phyloP scores from a whole-genome alignment of 2,329 filamentous ascomycete species.

The Metarhizium humberi region DNA sequence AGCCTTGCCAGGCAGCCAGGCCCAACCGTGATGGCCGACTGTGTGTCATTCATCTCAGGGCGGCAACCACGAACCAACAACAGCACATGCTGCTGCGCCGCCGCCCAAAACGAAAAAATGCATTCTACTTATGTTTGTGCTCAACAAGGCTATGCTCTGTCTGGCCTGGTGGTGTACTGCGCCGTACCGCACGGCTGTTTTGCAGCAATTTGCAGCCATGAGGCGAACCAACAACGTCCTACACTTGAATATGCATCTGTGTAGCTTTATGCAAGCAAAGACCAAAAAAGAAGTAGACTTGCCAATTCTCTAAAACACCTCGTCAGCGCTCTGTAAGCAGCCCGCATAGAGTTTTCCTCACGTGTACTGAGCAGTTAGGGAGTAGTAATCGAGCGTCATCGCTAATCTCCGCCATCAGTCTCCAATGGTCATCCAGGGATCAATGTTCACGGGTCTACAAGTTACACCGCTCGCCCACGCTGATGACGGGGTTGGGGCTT shows the following conservation, averaged over 20 bases:
- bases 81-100: not conserved
- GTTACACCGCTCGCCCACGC: not conserved
- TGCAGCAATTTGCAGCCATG: not conserved
- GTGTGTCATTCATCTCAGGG: not conserved
- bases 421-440: not conserved
- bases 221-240: not conserved
- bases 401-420: not conserved
- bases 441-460: not conserved
- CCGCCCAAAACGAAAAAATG: no score
- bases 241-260: not conserved
- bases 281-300: not conserved
- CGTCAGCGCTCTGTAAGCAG: not conserved
- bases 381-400: not conserved
- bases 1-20: not conserved
- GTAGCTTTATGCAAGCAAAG: not conserved
- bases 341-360: not conserved
- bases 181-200: not conserved
- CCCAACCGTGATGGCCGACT: not conserved
- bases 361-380: not conserved
- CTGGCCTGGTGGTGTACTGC: not conserved
- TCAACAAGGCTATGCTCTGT: no score
- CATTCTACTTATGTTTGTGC: no score
- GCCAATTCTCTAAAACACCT: not conserved
- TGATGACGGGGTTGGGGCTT: not conserved
- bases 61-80: not conserved